A percentile compares a stretch with the other conserved stretches of the same genome.
Conservation (phyloP, 352 stramenopile genomes). For the Phytophthora hibernalis region DNA sequence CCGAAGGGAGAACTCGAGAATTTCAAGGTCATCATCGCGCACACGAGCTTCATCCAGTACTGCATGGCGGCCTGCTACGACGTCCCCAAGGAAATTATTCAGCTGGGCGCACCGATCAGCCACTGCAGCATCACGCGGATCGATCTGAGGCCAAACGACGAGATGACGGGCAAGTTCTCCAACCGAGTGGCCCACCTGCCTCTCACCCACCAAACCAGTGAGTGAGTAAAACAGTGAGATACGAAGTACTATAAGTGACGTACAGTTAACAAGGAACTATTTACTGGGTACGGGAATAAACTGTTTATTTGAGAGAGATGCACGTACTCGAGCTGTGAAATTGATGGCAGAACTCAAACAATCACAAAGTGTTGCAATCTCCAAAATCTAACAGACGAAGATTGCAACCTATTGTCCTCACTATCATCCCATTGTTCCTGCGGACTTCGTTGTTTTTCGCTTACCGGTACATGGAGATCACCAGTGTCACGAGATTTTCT, state of each 20-base stretch:
- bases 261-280: conserved; percentile 24
- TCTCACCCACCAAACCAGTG: conserved; percentile 76
- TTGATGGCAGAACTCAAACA: too few species aligned
- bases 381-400: too few species aligned
- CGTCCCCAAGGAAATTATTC: conserved; percentile 78
- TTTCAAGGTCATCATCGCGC: conserved; percentile 78
- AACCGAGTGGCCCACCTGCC: conserved; percentile 78
- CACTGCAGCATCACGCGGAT: conserved; percentile 84
- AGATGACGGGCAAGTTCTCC: conserved; percentile 57
- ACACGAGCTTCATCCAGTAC: conserved; percentile 84
- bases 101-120: conserved; percentile 72
- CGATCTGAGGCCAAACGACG: conserved; percentile 56
- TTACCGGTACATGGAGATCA: too few species aligned
- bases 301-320: too few species aligned
- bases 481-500: too few species aligned
- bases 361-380: too few species aligned
- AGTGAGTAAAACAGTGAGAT: conserved; percentile 59
- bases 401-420: too few species aligned
- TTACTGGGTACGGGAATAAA: conserved; percentile 4
- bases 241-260: conserved; percentile 23
- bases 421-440: too few species aligned
- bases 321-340: too few species aligned
- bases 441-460: too few species aligned
- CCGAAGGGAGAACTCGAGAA: conserved; percentile 46
- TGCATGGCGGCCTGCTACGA: conserved; percentile 71